phyloP scores from a whole-genome alignment of 495 filamentous ascomycete genomes.

The Echria macrotheca region DNA sequence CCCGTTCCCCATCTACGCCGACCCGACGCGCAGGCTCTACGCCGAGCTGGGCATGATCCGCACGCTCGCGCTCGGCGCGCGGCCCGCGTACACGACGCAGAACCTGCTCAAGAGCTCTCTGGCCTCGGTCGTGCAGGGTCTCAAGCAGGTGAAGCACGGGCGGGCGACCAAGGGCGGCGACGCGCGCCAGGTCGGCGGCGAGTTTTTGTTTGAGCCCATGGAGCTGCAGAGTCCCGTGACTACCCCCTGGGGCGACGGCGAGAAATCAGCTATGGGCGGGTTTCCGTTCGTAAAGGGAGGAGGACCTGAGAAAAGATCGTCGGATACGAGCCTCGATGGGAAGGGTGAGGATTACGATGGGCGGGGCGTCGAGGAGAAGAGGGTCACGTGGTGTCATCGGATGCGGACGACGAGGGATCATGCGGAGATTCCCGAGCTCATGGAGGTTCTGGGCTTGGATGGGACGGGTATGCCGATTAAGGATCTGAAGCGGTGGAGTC shows the following conservation, averaged over 20 bases:
- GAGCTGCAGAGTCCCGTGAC: constrained; percentile 28
- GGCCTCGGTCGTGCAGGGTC: constrained; percentile 49
- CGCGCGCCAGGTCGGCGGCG: constrained; percentile 69
- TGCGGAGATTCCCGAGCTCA: constrained; percentile 59
- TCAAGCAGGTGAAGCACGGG: constrained; percentile 48
- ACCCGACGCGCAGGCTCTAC: constrained; percentile 67
- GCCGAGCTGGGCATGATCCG: constrained; percentile 63
- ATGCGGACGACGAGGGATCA: constrained; percentile 81
- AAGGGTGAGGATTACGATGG: constrained; percentile 19
- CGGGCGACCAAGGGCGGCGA: constrained; percentile 63
- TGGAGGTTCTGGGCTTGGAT: constrained; percentile 56
- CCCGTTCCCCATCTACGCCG: constrained; percentile 76
- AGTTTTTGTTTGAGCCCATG: constrained; percentile 68
- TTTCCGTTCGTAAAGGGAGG: background rate
- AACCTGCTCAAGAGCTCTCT: constrained; percentile 40
- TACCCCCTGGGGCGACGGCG: constrained; percentile 27
- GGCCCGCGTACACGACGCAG: constrained; percentile 62
- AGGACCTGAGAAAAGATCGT: too few species aligned
- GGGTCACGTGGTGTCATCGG: constrained; percentile 73
- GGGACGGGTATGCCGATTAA: constrained; percentile 32
- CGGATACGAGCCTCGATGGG: constrained; percentile 23
- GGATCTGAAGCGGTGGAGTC: constrained; percentile 39
- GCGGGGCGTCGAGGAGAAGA: constrained; percentile 39
- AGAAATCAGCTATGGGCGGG: constrained; percentile 11
- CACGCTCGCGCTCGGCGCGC: constrained; percentile 54